Evolutionary conservation across 768 basidiomycete genomes (phyloP).

Genomic region (Wakefieldia striispora): DNA sequence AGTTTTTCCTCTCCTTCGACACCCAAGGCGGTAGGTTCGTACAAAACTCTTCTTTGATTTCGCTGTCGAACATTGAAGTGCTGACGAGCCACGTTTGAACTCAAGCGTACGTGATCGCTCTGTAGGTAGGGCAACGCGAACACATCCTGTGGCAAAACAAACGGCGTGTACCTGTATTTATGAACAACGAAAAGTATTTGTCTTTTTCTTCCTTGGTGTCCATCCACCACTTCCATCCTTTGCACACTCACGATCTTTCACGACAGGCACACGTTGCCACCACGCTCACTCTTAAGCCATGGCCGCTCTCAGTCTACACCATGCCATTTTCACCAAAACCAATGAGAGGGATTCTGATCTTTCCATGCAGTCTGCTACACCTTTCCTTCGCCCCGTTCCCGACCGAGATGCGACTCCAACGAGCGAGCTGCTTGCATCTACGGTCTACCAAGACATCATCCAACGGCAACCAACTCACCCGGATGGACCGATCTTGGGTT

Average conservation of each 20-base stretch:
- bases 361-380: conserved; percentile 18
- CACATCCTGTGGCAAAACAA: conserved; percentile 2
- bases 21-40: conserved; percentile 12
- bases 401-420: conserved; percentile 16
- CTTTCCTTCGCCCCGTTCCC: conserved; percentile 18
- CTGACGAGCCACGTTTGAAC: neutral
- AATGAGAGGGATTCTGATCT: conserved; percentile 27
- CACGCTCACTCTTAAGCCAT: conserved; percentile 35
- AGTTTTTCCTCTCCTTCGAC: neutral
- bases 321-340: conserved; percentile 44
- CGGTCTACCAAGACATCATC: conserved; percentile 37
- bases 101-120: conserved; percentile 6
- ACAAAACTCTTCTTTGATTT: neutral
- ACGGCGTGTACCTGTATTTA: conserved; percentile 9
- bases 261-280: conserved; percentile 8
- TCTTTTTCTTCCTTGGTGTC: conserved; percentile 9
- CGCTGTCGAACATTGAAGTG: neutral
- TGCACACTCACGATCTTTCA: conserved; percentile 15
- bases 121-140: conserved; percentile 9
- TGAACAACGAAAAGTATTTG: conserved; percentile 12
- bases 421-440: conserved; percentile 16
- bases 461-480: conserved; percentile 44
- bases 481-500: conserved; percentile 31
- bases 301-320: conserved; percentile 61
- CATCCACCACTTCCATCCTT: conserved; percentile 2